Conservation (phyloP, 2,329 filamentous ascomycete genomes). For the Aspergillus transmontanensis region DNA sequence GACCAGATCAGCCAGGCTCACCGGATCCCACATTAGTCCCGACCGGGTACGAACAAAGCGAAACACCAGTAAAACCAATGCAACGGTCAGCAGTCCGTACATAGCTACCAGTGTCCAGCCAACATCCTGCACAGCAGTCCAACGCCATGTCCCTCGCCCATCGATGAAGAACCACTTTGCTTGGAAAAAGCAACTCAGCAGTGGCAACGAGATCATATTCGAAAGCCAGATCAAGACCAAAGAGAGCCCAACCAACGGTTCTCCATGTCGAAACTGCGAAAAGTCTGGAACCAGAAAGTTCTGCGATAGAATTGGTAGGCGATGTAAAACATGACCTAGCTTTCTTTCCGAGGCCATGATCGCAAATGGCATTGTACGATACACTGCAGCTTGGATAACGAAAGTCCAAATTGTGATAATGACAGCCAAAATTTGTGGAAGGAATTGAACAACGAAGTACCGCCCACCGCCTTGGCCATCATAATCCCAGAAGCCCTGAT, state of each 20-base stretch:
- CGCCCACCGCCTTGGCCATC: conserved; percentile 67
- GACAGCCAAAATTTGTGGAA: conserved; percentile 76
- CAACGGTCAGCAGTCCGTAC: conserved; percentile 68
- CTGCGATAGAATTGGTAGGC: conserved; percentile 61
- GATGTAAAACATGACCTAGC: conserved; percentile 63
- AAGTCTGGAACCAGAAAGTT: conserved; percentile 70
- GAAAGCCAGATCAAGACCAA: conserved; percentile 74
- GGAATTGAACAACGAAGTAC: conserved; percentile 84
- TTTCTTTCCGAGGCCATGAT: conserved; percentile 70
- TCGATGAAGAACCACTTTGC: conserved; percentile 63
- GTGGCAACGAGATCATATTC: conserved; percentile 73
- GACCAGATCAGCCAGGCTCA: conserved; percentile 78
- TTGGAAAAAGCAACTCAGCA: conserved; percentile 77
- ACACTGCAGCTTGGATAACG: conserved; percentile 71
- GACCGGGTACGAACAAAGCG: conserved; percentile 69
- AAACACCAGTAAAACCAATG: conserved; percentile 60
- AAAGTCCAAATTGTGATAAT: conserved; percentile 76
- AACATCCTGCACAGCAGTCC: conserved; percentile 76
- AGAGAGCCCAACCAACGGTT: conserved; percentile 67
- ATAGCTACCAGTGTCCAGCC: conserved; percentile 76
- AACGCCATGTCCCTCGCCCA: conserved; percentile 67
- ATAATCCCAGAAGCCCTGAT: conserved; percentile 70
- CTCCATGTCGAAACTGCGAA: conserved; percentile 68
- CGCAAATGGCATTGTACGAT: conserved; percentile 75
- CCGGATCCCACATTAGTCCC: conserved; percentile 81